Evolutionary conservation across 2,329 filamentous ascomycete species (phyloP).

Genomic region (Colletotrichum orchidophilum): DNA sequence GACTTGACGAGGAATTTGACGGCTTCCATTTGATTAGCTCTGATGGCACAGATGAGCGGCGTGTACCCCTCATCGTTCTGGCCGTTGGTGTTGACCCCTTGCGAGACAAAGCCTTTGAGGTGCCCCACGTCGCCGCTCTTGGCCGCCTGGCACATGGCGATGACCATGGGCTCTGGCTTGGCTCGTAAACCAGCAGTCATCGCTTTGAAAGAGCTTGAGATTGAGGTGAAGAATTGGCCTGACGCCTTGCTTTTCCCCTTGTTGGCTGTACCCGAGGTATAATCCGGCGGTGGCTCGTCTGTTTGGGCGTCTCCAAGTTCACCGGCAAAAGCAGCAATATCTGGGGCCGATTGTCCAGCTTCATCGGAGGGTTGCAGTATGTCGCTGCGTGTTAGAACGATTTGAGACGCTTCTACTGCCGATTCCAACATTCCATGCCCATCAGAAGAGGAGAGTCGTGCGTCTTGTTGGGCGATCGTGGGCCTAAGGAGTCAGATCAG

Average conservation of each 20-base stretch:
- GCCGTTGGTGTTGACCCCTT: slow-evolving; percentile 48
- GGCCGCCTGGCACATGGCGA: slow-evolving; percentile 47
- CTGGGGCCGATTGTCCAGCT: background rate
- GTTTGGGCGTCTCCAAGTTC: background rate
- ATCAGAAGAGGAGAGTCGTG: slow-evolving; percentile 12
- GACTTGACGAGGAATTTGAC: slow-evolving; percentile 44
- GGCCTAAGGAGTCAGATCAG: slow-evolving; percentile 6
- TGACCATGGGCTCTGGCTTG: slow-evolving; percentile 49
- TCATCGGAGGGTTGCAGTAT: background rate
- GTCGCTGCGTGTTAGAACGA: slow-evolving; percentile 8
- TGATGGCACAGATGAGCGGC: slow-evolving; percentile 46
- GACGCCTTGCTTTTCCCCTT: slow-evolving; percentile 32
- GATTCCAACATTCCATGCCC: slow-evolving; percentile 19
- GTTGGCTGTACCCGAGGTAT: background rate
- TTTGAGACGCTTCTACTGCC: slow-evolving; percentile 28
- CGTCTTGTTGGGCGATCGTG: slow-evolving; percentile 19
- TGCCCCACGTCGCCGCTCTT: slow-evolving; percentile 45
- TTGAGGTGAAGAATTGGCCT: slow-evolving; percentile 38
- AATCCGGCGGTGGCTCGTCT: slow-evolving; percentile 1
- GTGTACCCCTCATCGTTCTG: slow-evolving; percentile 47
- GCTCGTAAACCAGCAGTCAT: slow-evolving; percentile 43
- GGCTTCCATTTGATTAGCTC: slow-evolving; percentile 42
- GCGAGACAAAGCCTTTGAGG: slow-evolving; percentile 43
- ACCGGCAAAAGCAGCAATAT: background rate
- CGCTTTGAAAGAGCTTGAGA: slow-evolving; percentile 47